These are phyloP conservation scores for Clonostachys rhizophaga DNA, from an alignment of 2,329 filamentous ascomycete genomes.

Conservation along the genomic window DNA sequence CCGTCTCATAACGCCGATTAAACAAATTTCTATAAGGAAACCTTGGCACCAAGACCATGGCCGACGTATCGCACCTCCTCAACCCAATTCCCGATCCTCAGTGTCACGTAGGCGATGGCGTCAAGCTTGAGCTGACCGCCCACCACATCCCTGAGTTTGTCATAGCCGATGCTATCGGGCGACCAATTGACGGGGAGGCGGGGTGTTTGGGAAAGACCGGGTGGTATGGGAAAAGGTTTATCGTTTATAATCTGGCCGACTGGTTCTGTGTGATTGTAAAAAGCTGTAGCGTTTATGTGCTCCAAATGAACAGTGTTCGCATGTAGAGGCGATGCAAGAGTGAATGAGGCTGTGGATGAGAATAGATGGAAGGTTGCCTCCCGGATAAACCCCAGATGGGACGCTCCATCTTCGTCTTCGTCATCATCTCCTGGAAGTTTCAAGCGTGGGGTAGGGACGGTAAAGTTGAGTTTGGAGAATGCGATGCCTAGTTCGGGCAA, in stretches of 20 bases:
- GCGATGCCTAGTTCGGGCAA: constrained; percentile 69
- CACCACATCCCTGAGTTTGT: constrained; percentile 72
- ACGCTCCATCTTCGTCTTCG: constrained; percentile 19
- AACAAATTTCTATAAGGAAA: constrained; percentile 14
- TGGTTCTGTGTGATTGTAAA: constrained; percentile 74
- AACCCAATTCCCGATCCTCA: constrained; percentile 71
- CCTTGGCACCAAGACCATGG: constrained; percentile 63
- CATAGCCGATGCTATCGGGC: constrained; percentile 73
- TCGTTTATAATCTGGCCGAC: constrained; percentile 76
- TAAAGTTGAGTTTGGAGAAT: constrained; percentile 67
- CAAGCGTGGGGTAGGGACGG: constrained; percentile 67
- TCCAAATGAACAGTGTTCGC: constrained; percentile 74
- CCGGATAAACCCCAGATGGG: constrained; percentile 65
- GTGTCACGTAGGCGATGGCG: constrained; percentile 69
- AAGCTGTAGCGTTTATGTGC: constrained; percentile 76
- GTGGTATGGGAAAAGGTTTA: constrained; percentile 69
- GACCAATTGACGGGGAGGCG: constrained; percentile 79
- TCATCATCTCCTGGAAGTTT: constrained; percentile 44
- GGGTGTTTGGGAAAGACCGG: constrained; percentile 69
- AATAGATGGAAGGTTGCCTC: constrained; percentile 84
- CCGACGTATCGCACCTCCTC: constrained; percentile 69
- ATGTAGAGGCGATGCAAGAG: constrained; percentile 71
- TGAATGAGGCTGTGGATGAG: constrained; percentile 82
- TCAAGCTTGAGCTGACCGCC: constrained; percentile 77
- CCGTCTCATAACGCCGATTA: not conserved